Conservation (phyloP, 306 rosid genomes). For the Cucumis cinereus region DNA sequence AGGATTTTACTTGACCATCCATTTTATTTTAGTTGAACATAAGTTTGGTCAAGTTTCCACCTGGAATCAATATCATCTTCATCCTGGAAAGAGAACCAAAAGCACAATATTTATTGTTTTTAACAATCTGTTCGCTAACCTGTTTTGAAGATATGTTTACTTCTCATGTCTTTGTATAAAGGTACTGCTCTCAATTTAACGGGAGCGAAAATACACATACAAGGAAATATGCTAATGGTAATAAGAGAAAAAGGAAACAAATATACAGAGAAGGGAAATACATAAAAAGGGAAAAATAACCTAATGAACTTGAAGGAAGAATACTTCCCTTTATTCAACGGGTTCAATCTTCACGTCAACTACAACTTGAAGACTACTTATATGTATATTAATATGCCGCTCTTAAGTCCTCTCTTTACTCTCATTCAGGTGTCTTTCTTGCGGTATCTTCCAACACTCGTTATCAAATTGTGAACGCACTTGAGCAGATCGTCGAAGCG, state of each 20-base stretch:
- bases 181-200: too few species aligned
- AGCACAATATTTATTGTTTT: neutral
- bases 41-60: neutral
- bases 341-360: neutral
- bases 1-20: neutral
- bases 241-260: too few species aligned
- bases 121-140: neutral
- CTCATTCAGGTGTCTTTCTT: conserved; percentile 67
- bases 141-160: too few species aligned
- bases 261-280: too few species aligned
- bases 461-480: conserved; percentile 74
- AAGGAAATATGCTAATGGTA: too few species aligned
- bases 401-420: neutral
- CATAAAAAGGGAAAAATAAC: too few species aligned
- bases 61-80: neutral
- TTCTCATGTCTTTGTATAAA: too few species aligned
- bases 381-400: neutral
- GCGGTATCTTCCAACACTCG: conserved; percentile 93
- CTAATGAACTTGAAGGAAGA: too few species aligned
- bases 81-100: neutral
- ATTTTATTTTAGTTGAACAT: neutral
- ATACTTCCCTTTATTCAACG: too few species aligned
- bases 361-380: neutral
- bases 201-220: too few species aligned
- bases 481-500: conserved; percentile 68